Conservation (phyloP, 2,329 filamentous ascomycete genomes). For the Diaporthe sp. region DNA sequence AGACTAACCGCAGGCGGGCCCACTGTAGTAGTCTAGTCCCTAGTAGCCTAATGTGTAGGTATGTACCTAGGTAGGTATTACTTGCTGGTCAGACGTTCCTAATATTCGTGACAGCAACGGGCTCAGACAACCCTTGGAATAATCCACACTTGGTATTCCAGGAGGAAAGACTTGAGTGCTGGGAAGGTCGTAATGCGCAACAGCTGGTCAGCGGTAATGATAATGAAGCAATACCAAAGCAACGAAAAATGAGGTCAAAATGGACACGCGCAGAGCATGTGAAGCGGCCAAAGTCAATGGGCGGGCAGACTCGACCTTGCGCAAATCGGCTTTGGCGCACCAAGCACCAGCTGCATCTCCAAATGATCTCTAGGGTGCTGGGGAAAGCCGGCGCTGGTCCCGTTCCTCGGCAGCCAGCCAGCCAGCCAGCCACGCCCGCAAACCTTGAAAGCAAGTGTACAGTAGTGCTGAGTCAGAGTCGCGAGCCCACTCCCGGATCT, state of each 20-base stretch:
- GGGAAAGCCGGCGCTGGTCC: not conserved
- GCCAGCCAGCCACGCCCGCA: not conserved
- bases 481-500: not conserved
- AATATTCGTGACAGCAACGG: not conserved
- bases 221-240: not conserved
- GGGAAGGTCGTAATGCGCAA: too few relatives aligned
- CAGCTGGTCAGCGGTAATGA: not conserved
- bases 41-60: too few relatives aligned
- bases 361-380: not conserved
- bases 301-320: conserved; percentile 22
- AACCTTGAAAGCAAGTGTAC: not conserved
- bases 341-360: conserved; percentile 20
- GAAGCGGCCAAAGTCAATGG: conserved; percentile 29
- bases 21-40: not conserved
- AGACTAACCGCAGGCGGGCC: conserved; percentile 14
- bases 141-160: not conserved
- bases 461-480: conserved; percentile 23
- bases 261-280: not conserved
- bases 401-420: conserved; percentile 5
- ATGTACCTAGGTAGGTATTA: too few relatives aligned
- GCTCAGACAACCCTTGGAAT: not conserved
- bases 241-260: too few relatives aligned
- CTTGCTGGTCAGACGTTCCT: not conserved
- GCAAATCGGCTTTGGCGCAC: conserved; percentile 26
- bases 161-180: not conserved